Evolutionary conservation across 768 basidiomycete species (phyloP), one percentile per base, ranked within the genome.

Genomic region (Favolaschia claudopus): DNA sequence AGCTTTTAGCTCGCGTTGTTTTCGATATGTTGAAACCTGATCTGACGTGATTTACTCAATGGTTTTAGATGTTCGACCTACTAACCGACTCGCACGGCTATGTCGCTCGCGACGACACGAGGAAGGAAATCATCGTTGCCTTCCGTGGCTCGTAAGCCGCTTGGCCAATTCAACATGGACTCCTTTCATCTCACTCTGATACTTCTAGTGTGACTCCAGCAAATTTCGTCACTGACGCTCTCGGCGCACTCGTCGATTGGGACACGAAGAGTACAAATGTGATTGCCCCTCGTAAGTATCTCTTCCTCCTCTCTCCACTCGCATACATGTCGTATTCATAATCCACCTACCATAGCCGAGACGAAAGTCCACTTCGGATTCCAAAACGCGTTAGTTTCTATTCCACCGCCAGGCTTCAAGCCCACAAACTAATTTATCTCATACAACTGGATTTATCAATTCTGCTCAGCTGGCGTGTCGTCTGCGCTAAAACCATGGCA

Each of bases 21-120:
- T 58, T 12, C 22, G 54, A 68, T 8, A 37, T 51, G 17, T 57
- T 69, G 66, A 46, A 45, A 44, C 49, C 24, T 34, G 37, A n/a
- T 15, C 20, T 19, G 29, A 20, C 36, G 37, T 3, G 13, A 27
- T 34, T 34, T 27, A 32, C 25, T 5, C 20, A 27, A 39, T 24
- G 25, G 36, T 9, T 52, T 15, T 54, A 81, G 80, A 76, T 82
- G 54, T 70, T 56, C 48, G 66, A 75, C 46, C 32, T 74, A 2
- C 6, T 74, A n/a, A 77, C 78, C 14, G 71, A 74, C 22, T 75
- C 76, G 2, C 77, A 77, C 68, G 82, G 81, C 22, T 83, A 77
- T 49, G 72, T 82, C 24, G 80, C 76, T 1, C 73, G 79, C 19
- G 82, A 82, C 55, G 78, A 82, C 54, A 67, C 60, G 2, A 67